Conservation (phyloP, 2,329 filamentous ascomycete genomes). For the Zasmidium citrigriseum region DNA sequence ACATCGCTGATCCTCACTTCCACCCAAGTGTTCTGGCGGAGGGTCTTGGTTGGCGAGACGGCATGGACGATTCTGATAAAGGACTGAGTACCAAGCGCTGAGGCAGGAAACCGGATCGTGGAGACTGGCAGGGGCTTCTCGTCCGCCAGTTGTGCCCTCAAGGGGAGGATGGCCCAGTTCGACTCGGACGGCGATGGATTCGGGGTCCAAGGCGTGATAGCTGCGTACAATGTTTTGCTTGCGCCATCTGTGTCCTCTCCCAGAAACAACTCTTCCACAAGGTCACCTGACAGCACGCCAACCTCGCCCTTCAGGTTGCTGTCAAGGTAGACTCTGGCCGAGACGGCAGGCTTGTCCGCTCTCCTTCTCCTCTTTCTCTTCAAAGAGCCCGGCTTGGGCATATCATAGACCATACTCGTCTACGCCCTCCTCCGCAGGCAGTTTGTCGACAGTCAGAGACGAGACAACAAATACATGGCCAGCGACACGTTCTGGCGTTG, state of each 20-base stretch:
- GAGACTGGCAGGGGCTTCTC: conserved; percentile 69
- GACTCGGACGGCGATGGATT: conserved; percentile 58
- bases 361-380: conserved; percentile 55
- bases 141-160: conserved; percentile 42
- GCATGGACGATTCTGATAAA: conserved; percentile 74
- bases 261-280: conserved; percentile 80
- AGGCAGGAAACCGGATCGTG: conserved; percentile 76
- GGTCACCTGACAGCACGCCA: conserved; percentile 81
- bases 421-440: background rate
- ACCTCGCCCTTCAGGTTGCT: conserved; percentile 82
- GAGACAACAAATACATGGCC: background rate
- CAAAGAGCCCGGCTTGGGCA: conserved; percentile 45
- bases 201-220: conserved; percentile 75
- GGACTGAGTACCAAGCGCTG: conserved; percentile 72
- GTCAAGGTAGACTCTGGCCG: conserved; percentile 80
- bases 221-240: conserved; percentile 32
- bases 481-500: background rate
- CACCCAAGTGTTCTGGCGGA: conserved; percentile 72
- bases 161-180: conserved; percentile 87
- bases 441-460: background rate
- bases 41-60: conserved; percentile 71
- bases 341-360: conserved; percentile 70
- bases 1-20: conserved; percentile 84
- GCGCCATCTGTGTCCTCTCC: conserved; percentile 8
- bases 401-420: conserved; percentile 46